Evolutionary conservation across 2,329 filamentous ascomycete genomes (phyloP), one percentile per base, ranked within the genome.

Genomic region (Lecanoromycetidae sp.): DNA sequence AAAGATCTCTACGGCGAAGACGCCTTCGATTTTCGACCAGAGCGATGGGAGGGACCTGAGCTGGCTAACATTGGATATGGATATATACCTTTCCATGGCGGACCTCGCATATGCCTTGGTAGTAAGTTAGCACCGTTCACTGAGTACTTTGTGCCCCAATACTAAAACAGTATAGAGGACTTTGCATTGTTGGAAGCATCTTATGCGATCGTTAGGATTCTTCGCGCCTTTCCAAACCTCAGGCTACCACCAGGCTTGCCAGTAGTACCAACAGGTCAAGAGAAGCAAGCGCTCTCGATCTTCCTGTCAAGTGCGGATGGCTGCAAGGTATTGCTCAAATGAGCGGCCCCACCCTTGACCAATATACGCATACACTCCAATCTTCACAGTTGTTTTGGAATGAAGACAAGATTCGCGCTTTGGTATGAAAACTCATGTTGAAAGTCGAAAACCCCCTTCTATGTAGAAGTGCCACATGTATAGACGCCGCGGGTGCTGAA

Each of bases 1-100:
- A 46, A 55, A 6, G 64, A 67, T 0, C 64, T 78, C 5, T 76
- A 74, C 44, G 75, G 75, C 0, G 22, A 54, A 0, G 65, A 72
- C 22, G 63, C 72, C 0, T 62, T 66, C 0, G 48, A 51, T 2
- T 66, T 66, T 41, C 52, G 55, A 10, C 64, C 65, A 0, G 59
- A 65, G 46, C 52, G 65, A 36, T 67, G 64, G 65, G 37, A 53
- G 20, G 34, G 36, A 5, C 4, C 27, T 4, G 37, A 49, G 15
- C 44, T 52, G 3, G 46, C 26, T 5, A 23, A 44, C 9, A 38
- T 52, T 26, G 48, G 48, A 5, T 50, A 39, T 37, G 50, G 25
- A 4, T 52, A 47, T 19, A 19, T 52, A 12, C 53, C 52, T 5
- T 57, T 57, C 9, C 53, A 56, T 44, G 54, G 48, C 15, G 55